Evolutionary conservation across 345 rosid species (phyloP).

Genomic region (Hibiscus mutabilis): DNA sequence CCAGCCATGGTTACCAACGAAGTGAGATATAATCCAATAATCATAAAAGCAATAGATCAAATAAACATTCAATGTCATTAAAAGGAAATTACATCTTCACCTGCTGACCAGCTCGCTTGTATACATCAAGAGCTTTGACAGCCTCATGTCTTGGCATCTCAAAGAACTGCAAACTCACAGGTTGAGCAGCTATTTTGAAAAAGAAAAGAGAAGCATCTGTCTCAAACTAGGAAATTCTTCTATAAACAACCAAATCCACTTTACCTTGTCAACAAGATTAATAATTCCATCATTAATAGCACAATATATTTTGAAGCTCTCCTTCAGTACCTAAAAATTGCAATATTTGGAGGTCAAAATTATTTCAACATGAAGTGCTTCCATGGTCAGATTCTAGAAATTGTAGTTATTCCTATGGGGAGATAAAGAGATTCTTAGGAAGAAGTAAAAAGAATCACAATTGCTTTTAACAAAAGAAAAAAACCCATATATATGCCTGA

Average conservation of each 20-base stretch:
- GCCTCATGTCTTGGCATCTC: slow-evolving; percentile 99
- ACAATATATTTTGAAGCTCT: slow-evolving; percentile 96
- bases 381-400: not conserved
- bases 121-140: slow-evolving; percentile 66
- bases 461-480: not conserved
- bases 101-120: slow-evolving; percentile 87
- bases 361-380: not conserved
- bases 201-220: slow-evolving; percentile 4
- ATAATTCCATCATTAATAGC: slow-evolving; percentile 96
- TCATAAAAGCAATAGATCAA: not conserved
- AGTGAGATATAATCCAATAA: not conserved
- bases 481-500: not conserved
- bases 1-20: not conserved
- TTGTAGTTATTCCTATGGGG: not conserved
- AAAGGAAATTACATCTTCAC: slow-evolving; percentile 32
- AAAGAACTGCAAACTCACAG: slow-evolving; percentile 60
- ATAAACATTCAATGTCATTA: slow-evolving; percentile 3
- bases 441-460: not conserved
- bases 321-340: slow-evolving; percentile 77
- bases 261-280: slow-evolving; percentile 97
- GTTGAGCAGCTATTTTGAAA: slow-evolving; percentile 4
- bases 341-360: slow-evolving; percentile 10
- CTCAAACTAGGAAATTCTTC: slow-evolving; percentile 8
- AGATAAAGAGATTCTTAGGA: not conserved
- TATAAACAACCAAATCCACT: slow-evolving; percentile 9